Evolutionary conservation across 1,139 yeast genomes (phyloP).

Genomic region (Schwanniomyces etchellsii): DNA sequence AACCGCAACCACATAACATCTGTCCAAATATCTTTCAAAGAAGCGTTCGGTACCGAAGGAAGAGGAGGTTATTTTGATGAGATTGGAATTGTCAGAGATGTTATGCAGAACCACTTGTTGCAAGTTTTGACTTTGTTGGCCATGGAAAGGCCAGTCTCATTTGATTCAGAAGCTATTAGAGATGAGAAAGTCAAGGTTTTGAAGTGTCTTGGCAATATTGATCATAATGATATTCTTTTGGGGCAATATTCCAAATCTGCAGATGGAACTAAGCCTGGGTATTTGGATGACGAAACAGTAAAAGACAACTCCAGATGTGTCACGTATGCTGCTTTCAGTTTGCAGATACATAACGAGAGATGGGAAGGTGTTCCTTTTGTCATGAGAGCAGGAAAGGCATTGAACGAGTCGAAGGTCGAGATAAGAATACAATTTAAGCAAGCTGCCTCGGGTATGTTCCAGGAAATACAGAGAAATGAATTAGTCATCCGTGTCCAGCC

Average conservation of each 20-base stretch:
- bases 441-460: conserved; percentile 77
- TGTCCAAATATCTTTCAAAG: conserved; percentile 89
- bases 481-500: conserved; percentile 94
- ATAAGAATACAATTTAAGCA: conserved; percentile 89
- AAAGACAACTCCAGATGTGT: conserved; percentile 75
- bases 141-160: conserved; percentile 91
- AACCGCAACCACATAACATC: conserved; percentile 69
- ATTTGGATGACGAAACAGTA: conserved; percentile 92
- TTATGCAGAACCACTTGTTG: conserved; percentile 94
- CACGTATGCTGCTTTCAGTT: conserved; percentile 82
- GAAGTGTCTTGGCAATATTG: conserved; percentile 70
- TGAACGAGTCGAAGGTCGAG: conserved; percentile 90
- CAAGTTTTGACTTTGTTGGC: conserved; percentile 89
- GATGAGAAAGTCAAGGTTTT: conserved; percentile 94
- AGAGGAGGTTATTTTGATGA: conserved; percentile 97
- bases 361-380: conserved; percentile 99
- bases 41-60: conserved; percentile 96
- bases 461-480: conserved; percentile 83
- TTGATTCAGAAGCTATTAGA: conserved; percentile 88
- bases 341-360: conserved; percentile 81
- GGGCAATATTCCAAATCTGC: conserved; percentile 86
- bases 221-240: conserved; percentile 59
- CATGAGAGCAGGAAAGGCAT: conserved; percentile 94
- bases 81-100: conserved; percentile 95
- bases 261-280: conserved; percentile 87